These are phyloP conservation scores for Venturiaceae sp. DNA, from an alignment of 2,329 filamentous ascomycete genomes.

Conservation along the genomic window DNA sequence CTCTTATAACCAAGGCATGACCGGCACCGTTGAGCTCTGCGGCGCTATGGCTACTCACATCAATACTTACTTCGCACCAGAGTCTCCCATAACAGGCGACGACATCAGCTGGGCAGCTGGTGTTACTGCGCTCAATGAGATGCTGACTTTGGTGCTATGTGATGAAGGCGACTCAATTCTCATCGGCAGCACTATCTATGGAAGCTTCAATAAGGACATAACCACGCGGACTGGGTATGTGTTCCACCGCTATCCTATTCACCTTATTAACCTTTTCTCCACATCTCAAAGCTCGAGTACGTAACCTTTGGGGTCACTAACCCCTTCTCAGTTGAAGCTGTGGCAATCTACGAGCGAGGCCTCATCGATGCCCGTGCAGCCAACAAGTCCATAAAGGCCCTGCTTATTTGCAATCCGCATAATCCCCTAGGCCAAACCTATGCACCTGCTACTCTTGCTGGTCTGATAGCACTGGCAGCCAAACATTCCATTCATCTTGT, in stretches of 20 bases:
- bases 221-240: constrained; percentile 27
- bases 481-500: constrained; percentile 22
- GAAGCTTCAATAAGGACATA: constrained; percentile 39
- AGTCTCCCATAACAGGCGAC: constrained; percentile 21
- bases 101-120: constrained; percentile 32
- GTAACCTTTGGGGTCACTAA: constrained; percentile 27
- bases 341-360: constrained; percentile 28
- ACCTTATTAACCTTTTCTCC: not conserved
- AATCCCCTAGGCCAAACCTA: constrained; percentile 30
- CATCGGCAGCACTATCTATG: constrained; percentile 36
- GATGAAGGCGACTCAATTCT: constrained; percentile 37
- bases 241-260: constrained; percentile 9
- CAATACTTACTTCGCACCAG: constrained; percentile 28
- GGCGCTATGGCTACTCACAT: constrained; percentile 30
- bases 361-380: constrained; percentile 19
- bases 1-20: constrained; percentile 30
- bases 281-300: constrained; percentile 27
- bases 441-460: constrained; percentile 14
- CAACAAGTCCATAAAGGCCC: constrained; percentile 26
- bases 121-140: constrained; percentile 31
- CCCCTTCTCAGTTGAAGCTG: constrained; percentile 23
- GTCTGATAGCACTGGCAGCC: constrained; percentile 18
- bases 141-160: constrained; percentile 32
- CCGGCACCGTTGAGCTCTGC: constrained; percentile 28
- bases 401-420: constrained; percentile 35